Base-by-base conservation (phyloP, 1,284 basidiomycete species). In the Apiotrichum laibachii region DNA sequence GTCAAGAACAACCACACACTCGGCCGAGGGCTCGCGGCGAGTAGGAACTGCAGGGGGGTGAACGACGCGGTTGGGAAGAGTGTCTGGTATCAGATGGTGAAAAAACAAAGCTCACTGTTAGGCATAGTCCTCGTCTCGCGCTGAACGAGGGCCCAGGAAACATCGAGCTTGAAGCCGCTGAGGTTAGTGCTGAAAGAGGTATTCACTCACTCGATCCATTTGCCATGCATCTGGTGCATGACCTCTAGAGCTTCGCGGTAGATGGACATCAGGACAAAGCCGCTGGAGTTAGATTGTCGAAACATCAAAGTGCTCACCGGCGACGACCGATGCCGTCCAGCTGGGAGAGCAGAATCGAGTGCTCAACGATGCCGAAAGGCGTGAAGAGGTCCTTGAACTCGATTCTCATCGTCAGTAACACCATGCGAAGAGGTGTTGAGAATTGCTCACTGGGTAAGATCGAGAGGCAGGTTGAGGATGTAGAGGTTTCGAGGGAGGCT, bases 61-160 rank as follows among this genome's bases (percentile, higher is more conserved):
- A 9, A 75, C 64, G 9, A 75, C 74, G n/a, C 74, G 68, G 55
- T 76, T 74, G n/a, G 72, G 70, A 52, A 66, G 40, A 10, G 51
- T 54, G 45, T 46, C 64, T 53, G 12, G 16, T 13, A 44, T 66
- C n/a, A 63, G 57, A 13, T 47, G 54, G 16, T 16, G 35, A 33
- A 5, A 13, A n/a, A 5, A 8, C 2, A 15, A 16, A 16, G 21
- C 67, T 63, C 48, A 71, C 70, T 59, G 22, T 60, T 44, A 13
- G 62, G 59, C 53, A 67, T 66, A 45, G 64, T 65, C 58, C 67
- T 68, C 6, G 69, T 57, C 53, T 75, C 70, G 43, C 72, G 62
- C 61, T 77, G 75, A n/a, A 72, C 69, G n/a, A 77, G 60, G 1
- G 75, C 72, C 75, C 75, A 77, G 9, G 75, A 75, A 7, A 77